phyloP scores from a whole-genome alignment of 2,329 filamentous ascomycete species.

The Botrytis medusae region DNA sequence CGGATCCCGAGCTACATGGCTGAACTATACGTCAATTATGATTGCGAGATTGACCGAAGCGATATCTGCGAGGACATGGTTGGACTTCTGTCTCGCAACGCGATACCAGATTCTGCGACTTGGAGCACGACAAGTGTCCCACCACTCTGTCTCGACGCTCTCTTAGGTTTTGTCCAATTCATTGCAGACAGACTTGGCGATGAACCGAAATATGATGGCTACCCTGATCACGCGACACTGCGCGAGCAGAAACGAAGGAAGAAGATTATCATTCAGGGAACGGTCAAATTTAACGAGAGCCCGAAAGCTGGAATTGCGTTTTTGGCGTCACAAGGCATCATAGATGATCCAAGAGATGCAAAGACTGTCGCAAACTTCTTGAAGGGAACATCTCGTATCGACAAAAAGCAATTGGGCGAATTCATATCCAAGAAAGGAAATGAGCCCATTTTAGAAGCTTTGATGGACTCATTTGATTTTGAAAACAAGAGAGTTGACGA shows the following conservation, averaged over 20 bases:
- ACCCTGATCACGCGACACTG: slow-evolving; percentile 64
- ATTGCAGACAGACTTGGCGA: slow-evolving; percentile 84
- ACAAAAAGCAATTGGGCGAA: slow-evolving; percentile 88
- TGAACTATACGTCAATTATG: slow-evolving; percentile 96
- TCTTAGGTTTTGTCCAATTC: slow-evolving; percentile 88
- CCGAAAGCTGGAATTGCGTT: slow-evolving; percentile 87
- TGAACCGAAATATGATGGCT: slow-evolving; percentile 60
- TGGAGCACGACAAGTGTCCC: slow-evolving; percentile 99
- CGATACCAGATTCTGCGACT: slow-evolving; percentile 92
- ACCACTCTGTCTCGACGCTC: slow-evolving; percentile 86
- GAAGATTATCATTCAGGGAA: slow-evolving; percentile 83
- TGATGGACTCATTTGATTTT: slow-evolving; percentile 88
- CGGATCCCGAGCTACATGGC: slow-evolving; percentile 93
- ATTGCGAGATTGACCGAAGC: slow-evolving; percentile 87
- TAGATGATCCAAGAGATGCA: slow-evolving; percentile 71
- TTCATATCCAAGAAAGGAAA: slow-evolving; percentile 91
- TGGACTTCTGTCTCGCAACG: slow-evolving; percentile 87
- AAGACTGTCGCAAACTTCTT: slow-evolving; percentile 82
- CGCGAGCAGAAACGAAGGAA: slow-evolving; percentile 76
- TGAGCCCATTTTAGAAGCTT: slow-evolving; percentile 78
- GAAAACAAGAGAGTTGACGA: slow-evolving; percentile 83
- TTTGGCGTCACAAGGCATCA: slow-evolving; percentile 81
- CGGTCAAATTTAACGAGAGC: slow-evolving; percentile 91
- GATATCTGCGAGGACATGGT: slow-evolving; percentile 96
- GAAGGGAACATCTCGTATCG: slow-evolving; percentile 81